phyloP scores from a whole-genome alignment of 2,329 filamentous ascomycete genomes.

The Phyllosticta citrichinensis region DNA sequence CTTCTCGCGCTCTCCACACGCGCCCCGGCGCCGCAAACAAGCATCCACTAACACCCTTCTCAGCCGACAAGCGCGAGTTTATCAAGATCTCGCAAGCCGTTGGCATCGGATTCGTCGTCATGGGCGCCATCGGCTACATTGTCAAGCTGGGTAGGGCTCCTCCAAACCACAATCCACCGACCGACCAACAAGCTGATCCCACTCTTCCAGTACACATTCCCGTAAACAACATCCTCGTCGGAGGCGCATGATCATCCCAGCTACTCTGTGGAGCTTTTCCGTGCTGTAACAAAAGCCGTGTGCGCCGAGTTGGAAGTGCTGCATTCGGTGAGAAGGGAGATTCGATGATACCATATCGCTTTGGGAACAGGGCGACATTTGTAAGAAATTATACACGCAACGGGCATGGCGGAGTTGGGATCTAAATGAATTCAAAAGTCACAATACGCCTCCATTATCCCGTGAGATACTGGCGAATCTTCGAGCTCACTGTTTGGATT shows the following conservation, averaged over 20 bases:
- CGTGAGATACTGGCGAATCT: not conserved
- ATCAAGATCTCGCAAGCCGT: slow-evolving; percentile 27
- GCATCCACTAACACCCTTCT: not conserved
- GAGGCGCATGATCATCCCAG: slow-evolving; percentile 22
- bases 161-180: not conserved
- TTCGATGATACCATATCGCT: slow-evolving; percentile 5
- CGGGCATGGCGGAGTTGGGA: slow-evolving; percentile 8
- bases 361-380: not conserved
- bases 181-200: not conserved
- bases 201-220: slow-evolving; percentile 38
- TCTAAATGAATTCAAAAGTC: slow-evolving; percentile 6
- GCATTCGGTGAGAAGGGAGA: not conserved
- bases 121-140: slow-evolving; percentile 44
- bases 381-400: slow-evolving; percentile 7
- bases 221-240: slow-evolving; percentile 45
- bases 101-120: slow-evolving; percentile 43
- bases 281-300: not conserved
- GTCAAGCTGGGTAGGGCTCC: slow-evolving; percentile 38
- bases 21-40: not conserved
- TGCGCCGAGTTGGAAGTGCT: not conserved
- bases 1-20: not conserved
- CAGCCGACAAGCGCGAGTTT: slow-evolving; percentile 27
- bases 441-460: not conserved
- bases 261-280: not conserved
- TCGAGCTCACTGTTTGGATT: not conserved